Percentiles rank a stretch among this genome's conserved stretches.
phyloP scores from a whole-genome alignment of 768 basidiomycete genomes.

The Tremella fuciformis region DNA sequence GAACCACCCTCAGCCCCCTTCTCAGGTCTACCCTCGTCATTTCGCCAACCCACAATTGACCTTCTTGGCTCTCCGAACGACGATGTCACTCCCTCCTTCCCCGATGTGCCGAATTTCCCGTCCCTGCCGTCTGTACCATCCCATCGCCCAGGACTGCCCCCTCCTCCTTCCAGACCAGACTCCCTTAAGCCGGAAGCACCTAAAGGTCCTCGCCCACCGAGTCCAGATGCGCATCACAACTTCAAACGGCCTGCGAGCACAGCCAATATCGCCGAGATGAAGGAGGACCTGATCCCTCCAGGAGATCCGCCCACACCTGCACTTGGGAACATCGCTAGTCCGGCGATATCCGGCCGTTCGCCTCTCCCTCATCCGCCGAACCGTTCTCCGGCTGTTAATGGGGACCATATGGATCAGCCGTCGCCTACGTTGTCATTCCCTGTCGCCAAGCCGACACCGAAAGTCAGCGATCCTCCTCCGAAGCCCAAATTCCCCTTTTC shows the following conservation, averaged over 20 bases:
- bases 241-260: constrained; percentile 16
- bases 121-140: constrained; percentile 38
- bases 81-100: constrained; percentile 20
- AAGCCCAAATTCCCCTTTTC: constrained; percentile 59
- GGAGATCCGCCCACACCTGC: constrained; percentile 4
- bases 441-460: constrained; percentile 28
- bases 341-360: constrained; percentile 1
- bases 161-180: constrained; percentile 24
- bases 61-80: constrained; percentile 5
- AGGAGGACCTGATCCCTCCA: constrained; percentile 3
- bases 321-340: not conserved
- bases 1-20: constrained; percentile 5
- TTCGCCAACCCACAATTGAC: constrained; percentile 13
- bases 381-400: constrained; percentile 10
- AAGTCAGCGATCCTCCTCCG: constrained; percentile 51
- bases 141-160: constrained; percentile 25
- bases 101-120: constrained; percentile 34
- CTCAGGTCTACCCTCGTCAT: constrained; percentile 7
- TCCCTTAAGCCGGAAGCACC: constrained; percentile 2
- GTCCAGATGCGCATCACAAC: constrained; percentile 8
- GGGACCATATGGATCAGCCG: constrained; percentile 1
- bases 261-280: constrained; percentile 9
- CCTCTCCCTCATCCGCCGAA: constrained; percentile 2
- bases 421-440: constrained; percentile 18
- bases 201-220: constrained; percentile 7